phyloP scores from a whole-genome alignment of 768 basidiomycete species.

The Termitomyces bulborhizus region DNA sequence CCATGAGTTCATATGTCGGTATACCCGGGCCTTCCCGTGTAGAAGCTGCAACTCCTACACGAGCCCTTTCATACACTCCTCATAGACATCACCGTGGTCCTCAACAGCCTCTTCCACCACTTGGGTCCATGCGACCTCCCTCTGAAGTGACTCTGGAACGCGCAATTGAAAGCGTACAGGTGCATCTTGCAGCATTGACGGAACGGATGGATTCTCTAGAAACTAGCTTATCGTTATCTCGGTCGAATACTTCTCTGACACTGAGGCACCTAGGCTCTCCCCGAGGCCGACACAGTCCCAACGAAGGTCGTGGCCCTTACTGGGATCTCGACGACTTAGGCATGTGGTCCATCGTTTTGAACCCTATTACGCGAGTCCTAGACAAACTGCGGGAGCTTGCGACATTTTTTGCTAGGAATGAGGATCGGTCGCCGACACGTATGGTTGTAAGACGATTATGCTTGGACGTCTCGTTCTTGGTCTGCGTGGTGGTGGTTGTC shows the following conservation, averaged over 20 bases:
- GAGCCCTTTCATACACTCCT: slow-evolving; percentile 23
- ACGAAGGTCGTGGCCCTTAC: slow-evolving; percentile 27
- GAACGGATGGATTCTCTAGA: slow-evolving; percentile 77
- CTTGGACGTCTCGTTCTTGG: slow-evolving; percentile 71
- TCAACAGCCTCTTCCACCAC: slow-evolving; percentile 26
- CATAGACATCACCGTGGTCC: slow-evolving; percentile 29
- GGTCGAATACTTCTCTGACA: slow-evolving; percentile 33
- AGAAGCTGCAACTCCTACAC: slow-evolving; percentile 31
- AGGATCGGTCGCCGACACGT: slow-evolving; percentile 57
- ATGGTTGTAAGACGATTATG: slow-evolving; percentile 69
- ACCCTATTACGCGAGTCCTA: slow-evolving; percentile 52
- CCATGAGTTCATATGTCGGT: slow-evolving; percentile 29
- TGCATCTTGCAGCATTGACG: slow-evolving; percentile 72
- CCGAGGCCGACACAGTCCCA: slow-evolving; percentile 37
- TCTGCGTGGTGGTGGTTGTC: slow-evolving; percentile 55
- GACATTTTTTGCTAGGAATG: slow-evolving; percentile 52
- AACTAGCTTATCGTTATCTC: slow-evolving; percentile 31
- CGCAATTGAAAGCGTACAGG: slow-evolving; percentile 75
- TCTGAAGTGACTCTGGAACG: slow-evolving; percentile 59
- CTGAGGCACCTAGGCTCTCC: slow-evolving; percentile 34
- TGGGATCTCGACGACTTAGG: slow-evolving; percentile 83
- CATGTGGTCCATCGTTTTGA: slow-evolving; percentile 72
- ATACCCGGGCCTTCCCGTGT: slow-evolving; percentile 33
- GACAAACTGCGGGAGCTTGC: slow-evolving; percentile 43
- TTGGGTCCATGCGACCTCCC: slow-evolving; percentile 34